These are phyloP conservation scores for Teunomyces panamensis DNA, from an alignment of 805 yeast species.

Conservation along the genomic window DNA sequence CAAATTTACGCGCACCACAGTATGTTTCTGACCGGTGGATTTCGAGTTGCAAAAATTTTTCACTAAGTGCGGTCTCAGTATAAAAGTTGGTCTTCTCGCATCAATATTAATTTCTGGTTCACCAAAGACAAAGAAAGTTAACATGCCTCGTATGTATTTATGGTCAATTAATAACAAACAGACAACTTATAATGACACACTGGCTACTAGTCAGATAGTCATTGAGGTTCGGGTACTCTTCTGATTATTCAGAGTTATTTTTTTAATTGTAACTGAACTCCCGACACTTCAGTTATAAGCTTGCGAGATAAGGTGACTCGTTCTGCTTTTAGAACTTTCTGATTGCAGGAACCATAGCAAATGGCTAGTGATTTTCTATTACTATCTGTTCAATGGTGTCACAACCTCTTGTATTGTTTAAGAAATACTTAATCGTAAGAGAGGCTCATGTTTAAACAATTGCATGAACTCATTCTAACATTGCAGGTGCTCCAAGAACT, in stretches of 20 bases:
- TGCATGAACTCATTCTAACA: constrained; percentile 5
- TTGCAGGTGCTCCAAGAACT: constrained; percentile 94
- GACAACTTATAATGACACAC: constrained; percentile 2
- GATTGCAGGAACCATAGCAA: background rate
- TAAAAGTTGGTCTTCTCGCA: background rate
- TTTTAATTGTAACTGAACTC: constrained; percentile 60
- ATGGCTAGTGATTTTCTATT: too few relatives aligned
- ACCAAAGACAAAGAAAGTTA: constrained; percentile 24
- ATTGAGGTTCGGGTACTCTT: constrained; percentile 76
- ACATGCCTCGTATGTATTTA: constrained; percentile 61
- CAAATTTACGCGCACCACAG: constrained; percentile 3
- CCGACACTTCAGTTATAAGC: constrained; percentile 81
- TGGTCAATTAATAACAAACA: constrained; percentile 4
- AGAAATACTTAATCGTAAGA: constrained; percentile 1
- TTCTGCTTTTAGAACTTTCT: background rate
- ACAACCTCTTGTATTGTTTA: background rate
- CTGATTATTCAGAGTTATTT: constrained; percentile 17
- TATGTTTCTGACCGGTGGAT: background rate
- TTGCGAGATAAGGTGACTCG: constrained; percentile 4
- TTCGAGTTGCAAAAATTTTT: constrained; percentile 1
- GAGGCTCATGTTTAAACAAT: background rate
- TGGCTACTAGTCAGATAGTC: constrained; percentile 6
- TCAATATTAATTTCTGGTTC: constrained; percentile 4
- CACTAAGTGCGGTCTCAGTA: background rate
- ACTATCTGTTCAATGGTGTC: background rate